Evolutionary conservation across 495 filamentous ascomycete genomes (phyloP), one percentile per base, ranked within the genome.

Genomic region (Xylaria nigripes): DNA sequence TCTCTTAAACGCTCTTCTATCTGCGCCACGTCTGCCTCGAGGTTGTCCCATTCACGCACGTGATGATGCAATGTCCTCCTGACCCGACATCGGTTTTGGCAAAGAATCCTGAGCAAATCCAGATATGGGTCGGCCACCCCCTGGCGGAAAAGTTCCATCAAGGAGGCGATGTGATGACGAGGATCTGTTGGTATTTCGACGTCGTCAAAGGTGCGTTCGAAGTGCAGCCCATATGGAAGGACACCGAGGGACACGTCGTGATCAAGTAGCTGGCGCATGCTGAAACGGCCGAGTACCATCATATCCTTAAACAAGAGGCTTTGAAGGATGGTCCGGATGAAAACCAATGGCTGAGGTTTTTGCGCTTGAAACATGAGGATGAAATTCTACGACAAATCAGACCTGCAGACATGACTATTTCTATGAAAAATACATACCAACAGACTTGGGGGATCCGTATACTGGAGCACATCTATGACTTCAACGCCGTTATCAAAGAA

Each of bases 1-100:
- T 73, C 61, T 44, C 83, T 82, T 25, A 95, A 74, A 36, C 89
- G 82, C 24, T 76, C 74, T 68, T 96, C 90, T 19, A 91, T 74
- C 55, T 87, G 80, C 62, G 90, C 86, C 13, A 87, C 86, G 71
- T 95, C 90, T 27, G 81, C 71, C 65, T 96, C 88, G 13, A 99
- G 71, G 58, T 80, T 81, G 58, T 97, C 92, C 83, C 89, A 95
- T 55, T 91, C 86, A 19, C 81, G 69, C 36, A 94, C 81, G 7
- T 80, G 80, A 65, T 96, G 93, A 55, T 83, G 88, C 23, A 99
- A 72, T 13, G 83, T 88, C 27, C 93, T 81, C 15, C 93, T 85
- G 34, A 94, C 79, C 9, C 93, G 85, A 63, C 89, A 90, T 47
- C 90, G 80, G 60, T 99, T 99, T 65, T 96, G 83, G 65, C 90